phyloP scores from a whole-genome alignment of 2,329 filamentous ascomycete species.

The Cordyceps cateniannulata region DNA sequence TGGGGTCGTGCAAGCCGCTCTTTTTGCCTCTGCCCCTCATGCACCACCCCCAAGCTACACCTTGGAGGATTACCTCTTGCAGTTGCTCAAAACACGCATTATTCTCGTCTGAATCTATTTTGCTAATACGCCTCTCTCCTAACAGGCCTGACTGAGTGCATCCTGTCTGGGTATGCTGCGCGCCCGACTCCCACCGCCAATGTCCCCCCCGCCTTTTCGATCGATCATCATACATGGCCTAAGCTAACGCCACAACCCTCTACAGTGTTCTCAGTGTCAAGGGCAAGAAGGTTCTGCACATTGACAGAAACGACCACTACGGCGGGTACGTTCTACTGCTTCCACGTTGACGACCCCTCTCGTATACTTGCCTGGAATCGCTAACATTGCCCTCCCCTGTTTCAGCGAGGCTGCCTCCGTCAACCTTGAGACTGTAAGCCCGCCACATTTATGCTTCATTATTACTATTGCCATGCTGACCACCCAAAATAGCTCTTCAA shows the following conservation, averaged over 20 bases:
- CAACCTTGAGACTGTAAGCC: conserved; percentile 83
- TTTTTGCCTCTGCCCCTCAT: conserved; percentile 8
- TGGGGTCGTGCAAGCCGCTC: conserved; percentile 9
- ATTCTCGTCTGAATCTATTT: not conserved
- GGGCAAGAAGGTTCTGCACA: conserved; percentile 98
- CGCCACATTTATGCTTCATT: not conserved
- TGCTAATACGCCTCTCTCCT: conserved; percentile 18
- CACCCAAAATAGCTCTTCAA: conserved; percentile 70
- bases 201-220: conserved; percentile 8
- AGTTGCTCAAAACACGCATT: not conserved
- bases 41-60: not conserved
- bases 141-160: conserved; percentile 92
- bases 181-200: conserved; percentile 9
- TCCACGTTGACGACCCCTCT: not conserved
- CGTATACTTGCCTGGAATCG: not conserved
- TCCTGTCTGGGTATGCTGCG: conserved; percentile 78
- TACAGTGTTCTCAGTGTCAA: conserved; percentile 89
- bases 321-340: conserved; percentile 65
- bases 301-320: conserved; percentile 97
- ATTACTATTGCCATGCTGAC: not conserved
- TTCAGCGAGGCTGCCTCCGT: conserved; percentile 81
- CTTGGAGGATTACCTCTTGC: too few species aligned
- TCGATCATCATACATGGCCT: not conserved
- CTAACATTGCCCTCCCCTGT: conserved; percentile 14
- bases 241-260: conserved; percentile 9